These are phyloP conservation scores for Fomitopsis pulvina DNA, from an alignment of 768 basidiomycete species.

Conservation along the genomic window DNA sequence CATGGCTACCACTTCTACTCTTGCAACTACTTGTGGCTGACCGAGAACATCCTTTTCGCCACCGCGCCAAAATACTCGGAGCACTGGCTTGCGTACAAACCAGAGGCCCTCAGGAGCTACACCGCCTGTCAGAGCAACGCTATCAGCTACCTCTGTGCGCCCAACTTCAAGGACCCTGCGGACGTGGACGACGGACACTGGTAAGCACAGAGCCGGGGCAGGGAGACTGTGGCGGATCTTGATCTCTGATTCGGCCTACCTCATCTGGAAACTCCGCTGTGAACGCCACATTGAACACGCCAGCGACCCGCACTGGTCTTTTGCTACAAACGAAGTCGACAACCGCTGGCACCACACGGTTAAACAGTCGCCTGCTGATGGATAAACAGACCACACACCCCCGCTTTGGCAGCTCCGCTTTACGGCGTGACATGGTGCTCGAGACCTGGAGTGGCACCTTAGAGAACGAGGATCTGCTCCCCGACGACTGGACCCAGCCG, in stretches of 20 bases:
- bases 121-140: neutral
- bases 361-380: neutral
- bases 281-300: neutral
- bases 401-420: neutral
- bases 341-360: neutral
- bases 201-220: too few relatives aligned
- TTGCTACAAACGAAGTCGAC: too few relatives aligned
- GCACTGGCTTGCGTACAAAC: neutral
- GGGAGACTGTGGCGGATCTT: neutral
- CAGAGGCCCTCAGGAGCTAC: neutral
- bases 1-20: neutral
- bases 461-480: neutral
- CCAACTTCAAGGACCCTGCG: neutral
- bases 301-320: too few relatives aligned
- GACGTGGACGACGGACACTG: too few relatives aligned
- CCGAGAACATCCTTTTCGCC: neutral
- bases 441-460: neutral
- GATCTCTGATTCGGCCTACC: neutral
- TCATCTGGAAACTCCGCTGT: neutral
- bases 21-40: constrained; percentile 2
- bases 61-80: neutral
- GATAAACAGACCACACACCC: neutral
- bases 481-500: neutral
- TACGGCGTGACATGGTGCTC: neutral
- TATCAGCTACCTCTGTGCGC: neutral